A percentile compares a stretch with the other conserved stretches of the same genome.
Evolutionary conservation across 805 yeast species (phyloP).

Genomic region (Metschnikowia baotianmanensis): DNA sequence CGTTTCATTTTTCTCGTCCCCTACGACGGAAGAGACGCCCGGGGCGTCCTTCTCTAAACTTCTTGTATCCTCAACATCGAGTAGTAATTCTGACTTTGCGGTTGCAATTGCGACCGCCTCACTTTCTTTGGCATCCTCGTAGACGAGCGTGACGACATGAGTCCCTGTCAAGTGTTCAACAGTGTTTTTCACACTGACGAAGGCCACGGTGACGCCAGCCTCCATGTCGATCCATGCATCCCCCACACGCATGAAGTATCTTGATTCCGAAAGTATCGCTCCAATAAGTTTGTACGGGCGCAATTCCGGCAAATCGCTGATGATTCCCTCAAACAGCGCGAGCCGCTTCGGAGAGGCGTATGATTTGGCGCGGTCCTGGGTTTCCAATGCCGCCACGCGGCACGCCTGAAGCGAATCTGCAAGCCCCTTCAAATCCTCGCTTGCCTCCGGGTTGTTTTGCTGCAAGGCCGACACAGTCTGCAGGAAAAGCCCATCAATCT

Average conservation of each 20-base stretch:
- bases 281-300: slow-evolving; percentile 29
- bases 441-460: slow-evolving; percentile 20
- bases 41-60: too few species aligned
- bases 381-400: slow-evolving; percentile 22
- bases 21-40: too few species aligned
- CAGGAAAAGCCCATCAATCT: slow-evolving; percentile 27
- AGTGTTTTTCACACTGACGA: slow-evolving; percentile 10
- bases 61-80: background rate
- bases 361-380: slow-evolving; percentile 20
- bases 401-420: slow-evolving; percentile 21
- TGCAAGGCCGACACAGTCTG: slow-evolving; percentile 22
- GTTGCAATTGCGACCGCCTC: background rate
- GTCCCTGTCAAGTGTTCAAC: slow-evolving; percentile 11
- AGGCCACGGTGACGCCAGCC: slow-evolving; percentile 14
- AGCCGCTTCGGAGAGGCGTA: slow-evolving; percentile 13
- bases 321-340: slow-evolving; percentile 10
- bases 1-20: background rate
- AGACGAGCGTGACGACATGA: slow-evolving; percentile 16
- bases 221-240: slow-evolving; percentile 17
- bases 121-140: slow-evolving; percentile 9
- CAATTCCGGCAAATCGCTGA: slow-evolving; percentile 13
- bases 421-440: slow-evolving; percentile 21
- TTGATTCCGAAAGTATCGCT: slow-evolving; percentile 29
- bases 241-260: slow-evolving; percentile 20
- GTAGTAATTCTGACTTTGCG: too few species aligned